Percentiles rank a stretch among this genome's conserved stretches.
These are phyloP conservation scores for Leishmania tarentolae DNA, from an alignment of 208 protist species.

Conservation along the genomic window DNA sequence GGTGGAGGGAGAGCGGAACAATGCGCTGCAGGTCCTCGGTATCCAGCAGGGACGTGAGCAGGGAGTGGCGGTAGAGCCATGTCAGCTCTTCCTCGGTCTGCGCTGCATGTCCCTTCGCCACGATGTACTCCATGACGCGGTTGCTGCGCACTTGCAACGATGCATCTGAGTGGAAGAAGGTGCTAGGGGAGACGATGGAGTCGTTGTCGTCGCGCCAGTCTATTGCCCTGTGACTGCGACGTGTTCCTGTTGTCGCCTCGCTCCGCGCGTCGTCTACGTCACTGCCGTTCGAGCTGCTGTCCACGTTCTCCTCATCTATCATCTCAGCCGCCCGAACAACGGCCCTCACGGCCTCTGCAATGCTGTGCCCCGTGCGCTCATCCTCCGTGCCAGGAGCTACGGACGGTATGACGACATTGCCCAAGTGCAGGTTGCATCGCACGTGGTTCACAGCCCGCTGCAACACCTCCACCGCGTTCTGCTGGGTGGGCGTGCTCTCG, in stretches of 20 bases:
- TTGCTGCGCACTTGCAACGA: slow-evolving; percentile 44
- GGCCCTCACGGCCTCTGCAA: slow-evolving; percentile 19
- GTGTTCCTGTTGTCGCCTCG: slow-evolving; percentile 19
- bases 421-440: slow-evolving; percentile 6
- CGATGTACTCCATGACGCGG: slow-evolving; percentile 57
- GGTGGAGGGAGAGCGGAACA: slow-evolving; percentile 49
- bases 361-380: slow-evolving; percentile 21
- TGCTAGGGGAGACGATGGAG: slow-evolving; percentile 38
- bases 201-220: slow-evolving; percentile 63
- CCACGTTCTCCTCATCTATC: slow-evolving; percentile 29
- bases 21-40: slow-evolving; percentile 45
- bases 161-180: slow-evolving; percentile 42
- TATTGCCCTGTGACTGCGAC: slow-evolving; percentile 15
- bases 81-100: slow-evolving; percentile 51
- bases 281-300: slow-evolving; percentile 16
- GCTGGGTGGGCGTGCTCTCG: neutral
- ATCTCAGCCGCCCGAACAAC: slow-evolving; percentile 30
- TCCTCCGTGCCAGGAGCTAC: slow-evolving; percentile 7
- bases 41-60: slow-evolving; percentile 57
- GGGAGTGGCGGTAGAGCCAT: slow-evolving; percentile 61
- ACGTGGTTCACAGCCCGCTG: slow-evolving; percentile 30
- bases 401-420: neutral
- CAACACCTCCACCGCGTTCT: slow-evolving; percentile 27
- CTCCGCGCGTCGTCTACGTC: slow-evolving; percentile 19
- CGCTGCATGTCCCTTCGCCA: slow-evolving; percentile 38